Conservation (phyloP, 208 protist species). For the Crithidia sp. region DNA sequence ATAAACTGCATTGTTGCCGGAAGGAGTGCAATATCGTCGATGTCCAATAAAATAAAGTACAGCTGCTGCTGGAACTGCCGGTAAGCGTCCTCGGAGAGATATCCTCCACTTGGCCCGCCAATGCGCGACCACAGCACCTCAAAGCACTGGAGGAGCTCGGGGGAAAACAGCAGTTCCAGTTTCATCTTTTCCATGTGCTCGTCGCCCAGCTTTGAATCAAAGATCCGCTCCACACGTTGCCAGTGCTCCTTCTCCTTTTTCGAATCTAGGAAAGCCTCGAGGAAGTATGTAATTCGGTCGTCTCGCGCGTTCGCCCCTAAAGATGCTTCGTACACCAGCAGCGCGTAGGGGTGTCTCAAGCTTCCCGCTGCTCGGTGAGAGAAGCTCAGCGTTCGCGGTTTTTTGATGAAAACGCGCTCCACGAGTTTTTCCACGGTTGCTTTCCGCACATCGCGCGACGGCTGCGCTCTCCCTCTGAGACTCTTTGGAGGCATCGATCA, state of each 20-base stretch:
- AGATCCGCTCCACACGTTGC: conserved; percentile 55
- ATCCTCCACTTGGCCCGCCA: conserved; percentile 25
- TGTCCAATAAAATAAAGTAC: conserved; percentile 58
- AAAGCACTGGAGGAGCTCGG: conserved; percentile 44
- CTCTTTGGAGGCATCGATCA: neutral
- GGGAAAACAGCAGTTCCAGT: conserved; percentile 42
- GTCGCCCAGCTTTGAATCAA: conserved; percentile 70
- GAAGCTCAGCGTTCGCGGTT: conserved; percentile 65
- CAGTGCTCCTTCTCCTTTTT: conserved; percentile 60
- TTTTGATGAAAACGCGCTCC: conserved; percentile 70
- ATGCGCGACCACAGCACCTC: conserved; percentile 61
- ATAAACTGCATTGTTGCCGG: conserved; percentile 55
- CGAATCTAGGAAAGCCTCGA: conserved; percentile 57
- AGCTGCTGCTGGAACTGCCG: conserved; percentile 64
- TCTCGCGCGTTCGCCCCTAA: conserved; percentile 19
- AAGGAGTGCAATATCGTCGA: conserved; percentile 50
- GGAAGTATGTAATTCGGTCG: conserved; percentile 41
- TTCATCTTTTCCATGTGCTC: conserved; percentile 61
- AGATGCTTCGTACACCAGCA: conserved; percentile 46
- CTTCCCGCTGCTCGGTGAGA: conserved; percentile 69
- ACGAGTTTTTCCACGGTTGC: conserved; percentile 53
- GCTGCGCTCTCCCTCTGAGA: neutral
- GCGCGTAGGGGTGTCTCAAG: conserved; percentile 70
- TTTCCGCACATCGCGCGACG: conserved; percentile 28
- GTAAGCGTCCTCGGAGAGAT: conserved; percentile 60